These are phyloP conservation scores for Aureococcus anophagefferens DNA, from an alignment of 108 stramenopile genomes.

Conservation along the genomic window DNA sequence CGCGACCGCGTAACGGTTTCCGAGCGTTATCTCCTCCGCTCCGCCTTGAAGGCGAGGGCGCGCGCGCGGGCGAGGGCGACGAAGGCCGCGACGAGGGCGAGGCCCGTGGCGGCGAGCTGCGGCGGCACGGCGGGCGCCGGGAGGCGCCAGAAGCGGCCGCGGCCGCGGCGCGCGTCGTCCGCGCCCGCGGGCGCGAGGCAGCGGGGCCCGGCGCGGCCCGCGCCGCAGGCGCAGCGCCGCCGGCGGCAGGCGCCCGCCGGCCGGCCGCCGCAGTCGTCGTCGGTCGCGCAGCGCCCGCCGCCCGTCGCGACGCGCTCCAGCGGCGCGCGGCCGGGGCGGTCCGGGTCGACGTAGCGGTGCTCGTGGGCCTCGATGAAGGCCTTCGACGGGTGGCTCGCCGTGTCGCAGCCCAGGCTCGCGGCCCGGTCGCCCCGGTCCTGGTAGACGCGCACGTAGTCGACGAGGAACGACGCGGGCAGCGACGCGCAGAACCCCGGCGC, in stretches of 20 bases:
- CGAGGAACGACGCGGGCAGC: conserved; percentile 64
- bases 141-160: too few relatives aligned
- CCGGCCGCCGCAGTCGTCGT: conserved; percentile 61
- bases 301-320: conserved; percentile 56
- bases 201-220: conserved; percentile 16
- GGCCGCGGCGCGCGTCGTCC: conserved; percentile 8
- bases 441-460: conserved; percentile 76
- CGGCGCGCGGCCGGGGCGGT: conserved; percentile 22
- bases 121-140: too few relatives aligned
- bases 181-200: conserved; percentile 10
- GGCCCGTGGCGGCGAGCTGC: too few relatives aligned
- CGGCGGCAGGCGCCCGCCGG: conserved; percentile 11
- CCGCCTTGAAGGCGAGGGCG: too few relatives aligned
- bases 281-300: conserved; percentile 58
- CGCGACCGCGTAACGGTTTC: too few relatives aligned
- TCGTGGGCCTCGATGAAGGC: conserved; percentile 75
- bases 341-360: conserved; percentile 61
- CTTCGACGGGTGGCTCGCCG: conserved; percentile 66
- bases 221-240: conserved; percentile 17
- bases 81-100: too few relatives aligned
- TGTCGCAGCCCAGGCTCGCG: conserved; percentile 76
- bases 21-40: too few relatives aligned
- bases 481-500: conserved; percentile 73
- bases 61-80: too few relatives aligned
- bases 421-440: conserved; percentile 59